Conservation (phyloP, 192 early-diverging fungal species). For the Podila minutissima region DNA sequence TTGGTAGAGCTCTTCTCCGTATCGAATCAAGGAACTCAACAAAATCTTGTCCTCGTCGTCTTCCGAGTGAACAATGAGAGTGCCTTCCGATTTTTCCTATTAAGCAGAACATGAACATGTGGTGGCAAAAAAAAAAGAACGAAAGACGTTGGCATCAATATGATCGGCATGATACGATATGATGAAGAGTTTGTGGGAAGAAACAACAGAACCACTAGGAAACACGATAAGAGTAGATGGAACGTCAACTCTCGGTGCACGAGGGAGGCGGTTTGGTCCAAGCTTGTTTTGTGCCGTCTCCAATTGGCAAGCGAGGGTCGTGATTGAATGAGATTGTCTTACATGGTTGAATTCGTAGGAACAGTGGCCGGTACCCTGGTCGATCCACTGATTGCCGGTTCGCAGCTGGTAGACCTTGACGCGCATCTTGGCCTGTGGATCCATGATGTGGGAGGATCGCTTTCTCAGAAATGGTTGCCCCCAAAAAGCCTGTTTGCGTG, state of each 20-base stretch:
- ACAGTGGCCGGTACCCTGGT: constrained; percentile 88
- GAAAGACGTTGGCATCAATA: not conserved
- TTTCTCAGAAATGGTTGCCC: not conserved
- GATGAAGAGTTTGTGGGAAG: too few relatives aligned
- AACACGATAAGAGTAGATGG: too few relatives aligned
- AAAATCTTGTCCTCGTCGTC: constrained; percentile 66
- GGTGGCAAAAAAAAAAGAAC: not conserved
- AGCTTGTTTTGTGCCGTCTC: too few relatives aligned
- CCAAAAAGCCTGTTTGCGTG: not conserved
- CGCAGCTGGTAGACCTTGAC: constrained; percentile 90
- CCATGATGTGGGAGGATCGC: constrained; percentile 23
- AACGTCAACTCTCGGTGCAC: too few relatives aligned
- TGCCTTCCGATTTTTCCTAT: constrained; percentile 63
- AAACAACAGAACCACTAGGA: too few relatives aligned
- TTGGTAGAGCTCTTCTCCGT: constrained; percentile 75
- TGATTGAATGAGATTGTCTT: constrained; percentile 14
- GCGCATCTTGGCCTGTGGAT: constrained; percentile 56
- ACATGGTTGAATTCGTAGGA: constrained; percentile 74
- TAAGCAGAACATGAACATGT: not conserved
- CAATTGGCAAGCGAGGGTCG: not conserved
- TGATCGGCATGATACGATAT: not conserved
- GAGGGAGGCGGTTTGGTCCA: too few relatives aligned
- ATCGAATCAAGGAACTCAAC: constrained; percentile 79
- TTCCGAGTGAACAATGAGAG: constrained; percentile 72
- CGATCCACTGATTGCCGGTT: constrained; percentile 77